Evolutionary conservation across 306 rosid genomes (phyloP).

Genomic region (Inga oerstediana): DNA sequence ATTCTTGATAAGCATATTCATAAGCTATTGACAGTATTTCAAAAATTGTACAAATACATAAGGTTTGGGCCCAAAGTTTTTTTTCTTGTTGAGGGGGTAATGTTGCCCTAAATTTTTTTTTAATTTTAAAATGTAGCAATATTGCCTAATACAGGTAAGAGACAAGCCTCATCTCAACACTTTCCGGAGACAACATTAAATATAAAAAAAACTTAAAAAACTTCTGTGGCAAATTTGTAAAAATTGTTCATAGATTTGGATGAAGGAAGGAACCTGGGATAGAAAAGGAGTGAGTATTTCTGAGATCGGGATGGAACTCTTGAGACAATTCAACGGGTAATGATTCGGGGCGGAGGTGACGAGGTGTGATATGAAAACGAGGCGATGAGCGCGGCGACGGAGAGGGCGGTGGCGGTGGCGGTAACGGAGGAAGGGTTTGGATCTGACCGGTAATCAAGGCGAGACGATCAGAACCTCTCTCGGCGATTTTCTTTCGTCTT

Average conservation of each 20-base stretch:
- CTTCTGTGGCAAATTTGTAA: too few species aligned
- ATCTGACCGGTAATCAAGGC: constrained; percentile 65
- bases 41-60: too few species aligned
- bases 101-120: too few species aligned
- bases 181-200: too few species aligned
- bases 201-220: too few species aligned
- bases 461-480: constrained; percentile 70
- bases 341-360: constrained; percentile 32
- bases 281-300: not conserved
- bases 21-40: not conserved
- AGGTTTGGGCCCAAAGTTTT: too few species aligned
- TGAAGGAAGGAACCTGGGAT: not conserved
- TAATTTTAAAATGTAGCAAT: too few species aligned
- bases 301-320: not conserved
- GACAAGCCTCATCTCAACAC: too few species aligned
- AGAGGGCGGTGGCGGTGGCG: constrained; percentile 40
- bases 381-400: constrained; percentile 38
- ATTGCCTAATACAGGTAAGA: too few species aligned
- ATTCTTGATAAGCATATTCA: not conserved
- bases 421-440: constrained; percentile 41
- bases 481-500: constrained; percentile 61
- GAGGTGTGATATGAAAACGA: constrained; percentile 4
- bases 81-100: too few species aligned
- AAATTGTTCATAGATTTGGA: not conserved
- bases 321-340: constrained; percentile 19